Base-by-base conservation (phyloP, 2,329 filamentous ascomycete species). In the Uncinocarpus reesii region DNA sequence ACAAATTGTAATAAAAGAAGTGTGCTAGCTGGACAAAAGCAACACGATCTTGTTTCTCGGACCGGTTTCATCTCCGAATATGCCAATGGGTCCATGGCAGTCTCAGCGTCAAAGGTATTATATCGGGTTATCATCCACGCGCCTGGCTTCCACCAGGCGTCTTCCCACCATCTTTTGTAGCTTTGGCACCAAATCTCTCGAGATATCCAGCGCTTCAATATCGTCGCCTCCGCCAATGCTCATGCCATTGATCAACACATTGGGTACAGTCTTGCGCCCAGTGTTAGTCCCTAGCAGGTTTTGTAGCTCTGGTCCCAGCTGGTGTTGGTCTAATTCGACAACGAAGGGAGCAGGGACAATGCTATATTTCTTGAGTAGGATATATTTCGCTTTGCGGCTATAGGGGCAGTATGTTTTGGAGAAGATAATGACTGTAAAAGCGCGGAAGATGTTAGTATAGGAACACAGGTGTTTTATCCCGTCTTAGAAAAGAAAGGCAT, bases 141-240 rank as follows among this genome's bases (percentile, higher is more conserved):
- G 57, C 31, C 52, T 58, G 20, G 65, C 61, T 28, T 70, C 63
- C 52, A 64, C 62, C 24, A 83, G 64, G 52, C 80, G 76, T 62
- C 83, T 86, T 20, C 83, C 84, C 23, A 81, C 88, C 62, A 94
- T 73, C 21, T 76, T 75, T 63, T 78, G 79, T 53, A 96, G 75
- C 64, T 81, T 92, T 48, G 77, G 76, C 6, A 80, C 75, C 52
- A 96, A 71, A 49, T 78, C 77, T 54, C 81, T 80, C 26, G 76
- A 74, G 23, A 71, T 65, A 62, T 89, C 80, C 52, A 96, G 71
- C 21, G 77, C 80, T 42, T 79, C 76, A 49, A 98, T 77, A 52
- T 95, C 87, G 62, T 96, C 90, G 42, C 86, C 81, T 18, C 92
- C 92, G 40, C 92, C 92, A 52, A 96, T 86, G 65, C 84, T 92